These are phyloP conservation scores for Taphrina deformans DNA, from an alignment of 1,139 yeast genomes.

Conservation along the genomic window DNA sequence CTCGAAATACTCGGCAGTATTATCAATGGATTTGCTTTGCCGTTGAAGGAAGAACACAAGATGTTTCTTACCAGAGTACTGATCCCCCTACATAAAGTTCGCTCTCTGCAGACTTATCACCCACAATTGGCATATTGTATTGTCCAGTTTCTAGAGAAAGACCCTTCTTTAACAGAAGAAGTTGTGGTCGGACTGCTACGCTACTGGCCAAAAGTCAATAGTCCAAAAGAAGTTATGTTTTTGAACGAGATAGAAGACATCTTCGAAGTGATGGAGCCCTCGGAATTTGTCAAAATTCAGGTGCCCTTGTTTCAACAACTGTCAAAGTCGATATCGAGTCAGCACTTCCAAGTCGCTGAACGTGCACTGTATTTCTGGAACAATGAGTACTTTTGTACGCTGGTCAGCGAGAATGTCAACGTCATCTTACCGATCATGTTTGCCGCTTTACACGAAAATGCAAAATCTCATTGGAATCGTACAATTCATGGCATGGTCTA, in stretches of 20 bases:
- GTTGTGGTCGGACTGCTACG: slow-evolving; percentile 88
- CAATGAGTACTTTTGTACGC: slow-evolving; percentile 85
- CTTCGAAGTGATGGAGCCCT: slow-evolving; percentile 92
- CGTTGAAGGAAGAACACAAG: slow-evolving; percentile 95
- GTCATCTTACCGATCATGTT: slow-evolving; percentile 89
- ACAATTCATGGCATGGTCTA: slow-evolving; percentile 88
- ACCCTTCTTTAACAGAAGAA: slow-evolving; percentile 86
- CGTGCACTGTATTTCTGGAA: slow-evolving; percentile 93
- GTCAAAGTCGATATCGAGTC: slow-evolving; percentile 88
- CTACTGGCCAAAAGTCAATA: slow-evolving; percentile 96
- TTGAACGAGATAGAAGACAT: slow-evolving; percentile 94
- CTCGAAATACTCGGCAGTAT: slow-evolving; percentile 86
- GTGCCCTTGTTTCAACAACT: slow-evolving; percentile 92
- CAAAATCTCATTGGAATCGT: slow-evolving; percentile 75
- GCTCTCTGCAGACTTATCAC: slow-evolving; percentile 82
- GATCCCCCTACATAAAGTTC: slow-evolving; percentile 89
- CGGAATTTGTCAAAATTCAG: slow-evolving; percentile 86
- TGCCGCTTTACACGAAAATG: slow-evolving; percentile 81
- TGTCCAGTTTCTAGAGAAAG: slow-evolving; percentile 93
- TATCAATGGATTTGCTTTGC: slow-evolving; percentile 96
- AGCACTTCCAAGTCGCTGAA: slow-evolving; percentile 97
- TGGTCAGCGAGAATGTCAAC: slow-evolving; percentile 86
- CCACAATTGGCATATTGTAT: slow-evolving; percentile 97
- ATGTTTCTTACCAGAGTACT: slow-evolving; percentile 83
- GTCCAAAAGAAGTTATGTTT: slow-evolving; percentile 94